phyloP scores from a whole-genome alignment of 2,329 filamentous ascomycete genomes.

The Exophiala spinifera region DNA sequence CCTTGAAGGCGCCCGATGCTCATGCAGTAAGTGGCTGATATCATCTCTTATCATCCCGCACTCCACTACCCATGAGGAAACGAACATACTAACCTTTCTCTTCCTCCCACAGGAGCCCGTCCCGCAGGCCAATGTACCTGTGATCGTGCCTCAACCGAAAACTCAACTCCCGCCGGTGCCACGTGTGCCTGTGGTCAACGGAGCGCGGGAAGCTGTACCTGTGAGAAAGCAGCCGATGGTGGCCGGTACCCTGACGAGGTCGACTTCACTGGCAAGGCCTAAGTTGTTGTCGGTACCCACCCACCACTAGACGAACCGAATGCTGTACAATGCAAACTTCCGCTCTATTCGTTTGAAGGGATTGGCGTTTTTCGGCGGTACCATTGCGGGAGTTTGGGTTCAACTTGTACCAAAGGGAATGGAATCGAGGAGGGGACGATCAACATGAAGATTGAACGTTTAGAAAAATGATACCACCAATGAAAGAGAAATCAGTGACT shows the following conservation, averaged over 20 bases:
- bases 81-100: neutral
- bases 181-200: constrained; percentile 77
- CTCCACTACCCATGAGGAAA: neutral
- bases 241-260: constrained; percentile 69
- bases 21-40: constrained; percentile 63
- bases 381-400: too few species aligned
- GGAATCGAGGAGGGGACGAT: neutral
- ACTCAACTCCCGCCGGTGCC: constrained; percentile 56
- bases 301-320: too few species aligned
- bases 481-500: too few species aligned
- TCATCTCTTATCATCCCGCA: neutral
- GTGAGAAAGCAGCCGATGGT: constrained; percentile 67
- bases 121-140: constrained; percentile 80
- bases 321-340: too few species aligned
- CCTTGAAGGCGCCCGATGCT: constrained; percentile 70
- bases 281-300: neutral
- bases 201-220: constrained; percentile 75
- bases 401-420: neutral
- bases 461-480: neutral
- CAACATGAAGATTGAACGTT: too few species aligned
- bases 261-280: constrained; percentile 74
- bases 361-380: too few species aligned
- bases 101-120: constrained; percentile 55
- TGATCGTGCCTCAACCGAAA: constrained; percentile 68
- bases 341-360: too few species aligned